Percentiles rank a stretch among this genome's conserved stretches.
Conservation (phyloP, 495 filamentous ascomycete species). For the Tuber melanosporum region DNA sequence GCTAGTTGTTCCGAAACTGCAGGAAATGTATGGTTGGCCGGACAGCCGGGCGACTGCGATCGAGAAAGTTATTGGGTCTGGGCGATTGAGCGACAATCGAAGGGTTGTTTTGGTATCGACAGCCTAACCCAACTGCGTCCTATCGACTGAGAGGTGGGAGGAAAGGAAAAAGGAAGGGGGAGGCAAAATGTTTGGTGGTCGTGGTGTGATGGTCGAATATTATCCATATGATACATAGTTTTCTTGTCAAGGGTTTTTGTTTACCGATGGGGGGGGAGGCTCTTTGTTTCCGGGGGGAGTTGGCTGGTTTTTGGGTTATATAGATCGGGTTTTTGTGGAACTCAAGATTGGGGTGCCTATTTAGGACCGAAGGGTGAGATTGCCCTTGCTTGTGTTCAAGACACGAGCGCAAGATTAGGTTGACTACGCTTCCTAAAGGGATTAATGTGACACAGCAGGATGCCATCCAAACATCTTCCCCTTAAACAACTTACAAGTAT, state of each 20-base stretch:
- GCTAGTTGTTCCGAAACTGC: background rate
- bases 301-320: background rate
- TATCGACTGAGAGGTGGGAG: background rate
- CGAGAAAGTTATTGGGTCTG: background rate
- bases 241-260: background rate
- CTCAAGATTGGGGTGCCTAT: background rate
- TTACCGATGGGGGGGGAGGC: background rate
- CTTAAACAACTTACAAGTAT: background rate
- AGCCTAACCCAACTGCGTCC: background rate
- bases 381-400: background rate
- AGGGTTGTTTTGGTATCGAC: background rate
- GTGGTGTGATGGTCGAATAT: background rate
- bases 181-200: background rate
- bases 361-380: background rate
- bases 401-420: background rate
- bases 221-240: background rate
- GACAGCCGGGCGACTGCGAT: background rate
- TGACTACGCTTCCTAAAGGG: background rate
- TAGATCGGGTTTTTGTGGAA: background rate
- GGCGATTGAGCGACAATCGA: background rate
- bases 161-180: background rate
- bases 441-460: background rate
- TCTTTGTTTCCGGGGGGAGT: background rate
- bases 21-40: background rate
- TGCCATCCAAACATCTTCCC: background rate